phyloP scores from a whole-genome alignment of 2,329 filamentous ascomycete species.

The Calonectria hongkongensis region DNA sequence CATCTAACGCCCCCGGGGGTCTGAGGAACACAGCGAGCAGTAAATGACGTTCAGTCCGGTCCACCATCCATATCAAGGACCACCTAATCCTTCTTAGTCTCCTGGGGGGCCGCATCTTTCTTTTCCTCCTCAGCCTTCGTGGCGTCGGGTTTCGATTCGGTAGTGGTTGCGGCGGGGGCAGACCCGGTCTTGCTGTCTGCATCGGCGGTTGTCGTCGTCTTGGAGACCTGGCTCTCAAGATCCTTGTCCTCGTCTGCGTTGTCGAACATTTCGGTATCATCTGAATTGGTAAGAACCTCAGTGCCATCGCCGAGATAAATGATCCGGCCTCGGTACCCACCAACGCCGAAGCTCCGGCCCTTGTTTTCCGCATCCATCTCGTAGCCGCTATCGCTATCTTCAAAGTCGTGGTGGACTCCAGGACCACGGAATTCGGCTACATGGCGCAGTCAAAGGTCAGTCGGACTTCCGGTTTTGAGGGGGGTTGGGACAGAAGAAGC shows the following conservation, averaged over 20 bases:
- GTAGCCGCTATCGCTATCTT: conserved; percentile 86
- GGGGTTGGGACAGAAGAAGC: conserved; percentile 18
- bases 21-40: conserved; percentile 49
- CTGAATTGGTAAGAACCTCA: conserved; percentile 90
- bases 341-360: conserved; percentile 77
- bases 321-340: conserved; percentile 88
- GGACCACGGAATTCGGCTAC: conserved; percentile 90
- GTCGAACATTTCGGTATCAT: conserved; percentile 96
- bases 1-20: conserved; percentile 40
- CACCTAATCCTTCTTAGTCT: conserved; percentile 62
- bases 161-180: conserved; percentile 45
- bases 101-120: conserved; percentile 53
- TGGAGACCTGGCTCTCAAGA: conserved; percentile 87
- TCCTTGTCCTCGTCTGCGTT: conserved; percentile 90
- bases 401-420: conserved; percentile 87
- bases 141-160: conserved; percentile 53
- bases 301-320: conserved; percentile 97
- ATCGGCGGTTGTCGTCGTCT: conserved; percentile 63
- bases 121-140: conserved; percentile 50
- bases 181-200: conserved; percentile 49
- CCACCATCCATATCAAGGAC: conserved; percentile 48
- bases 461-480: conserved; percentile 28
- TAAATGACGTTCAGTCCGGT: conserved; percentile 46
- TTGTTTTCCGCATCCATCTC: conserved; percentile 83
- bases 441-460: conserved; percentile 42